phyloP scores from a whole-genome alignment of 768 basidiomycete species.

The Ramaria sp. region DNA sequence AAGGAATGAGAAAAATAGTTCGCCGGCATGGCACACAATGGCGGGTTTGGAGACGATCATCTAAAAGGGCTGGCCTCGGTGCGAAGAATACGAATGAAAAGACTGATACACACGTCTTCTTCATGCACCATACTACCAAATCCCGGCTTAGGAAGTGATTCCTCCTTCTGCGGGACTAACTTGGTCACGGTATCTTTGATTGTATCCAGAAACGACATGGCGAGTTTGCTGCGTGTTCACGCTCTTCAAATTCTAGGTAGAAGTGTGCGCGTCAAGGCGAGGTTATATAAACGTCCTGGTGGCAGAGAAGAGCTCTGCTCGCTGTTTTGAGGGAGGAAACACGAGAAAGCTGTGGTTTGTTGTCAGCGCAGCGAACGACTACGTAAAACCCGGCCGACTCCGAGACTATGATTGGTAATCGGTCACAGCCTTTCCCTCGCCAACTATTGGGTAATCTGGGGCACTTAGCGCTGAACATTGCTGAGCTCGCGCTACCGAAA shows the following conservation, averaged over 20 bases:
- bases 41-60: constrained; percentile 83
- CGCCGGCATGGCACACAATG: constrained; percentile 64
- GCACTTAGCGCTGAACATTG: too few species aligned
- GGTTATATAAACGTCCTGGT: background rate
- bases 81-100: background rate
- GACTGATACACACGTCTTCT: constrained; percentile 1
- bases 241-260: too few species aligned
- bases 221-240: background rate
- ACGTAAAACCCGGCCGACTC: too few species aligned
- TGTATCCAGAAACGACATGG: constrained; percentile 48
- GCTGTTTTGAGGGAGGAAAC: background rate
- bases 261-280: background rate
- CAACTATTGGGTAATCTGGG: too few species aligned
- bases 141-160: constrained; percentile 8
- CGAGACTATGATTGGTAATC: too few species aligned
- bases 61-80: constrained; percentile 25
- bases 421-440: too few species aligned
- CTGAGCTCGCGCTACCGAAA: too few species aligned
- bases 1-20: constrained; percentile 90
- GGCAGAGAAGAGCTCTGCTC: background rate
- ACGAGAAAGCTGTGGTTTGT: background rate
- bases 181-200: constrained; percentile 41
- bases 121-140: constrained; percentile 2
- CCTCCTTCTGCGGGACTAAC: constrained; percentile 34
- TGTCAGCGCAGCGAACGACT: background rate